Evolutionary conservation across 2,329 filamentous ascomycete species (phyloP).

Genomic region (Mycogone perniciosa): DNA sequence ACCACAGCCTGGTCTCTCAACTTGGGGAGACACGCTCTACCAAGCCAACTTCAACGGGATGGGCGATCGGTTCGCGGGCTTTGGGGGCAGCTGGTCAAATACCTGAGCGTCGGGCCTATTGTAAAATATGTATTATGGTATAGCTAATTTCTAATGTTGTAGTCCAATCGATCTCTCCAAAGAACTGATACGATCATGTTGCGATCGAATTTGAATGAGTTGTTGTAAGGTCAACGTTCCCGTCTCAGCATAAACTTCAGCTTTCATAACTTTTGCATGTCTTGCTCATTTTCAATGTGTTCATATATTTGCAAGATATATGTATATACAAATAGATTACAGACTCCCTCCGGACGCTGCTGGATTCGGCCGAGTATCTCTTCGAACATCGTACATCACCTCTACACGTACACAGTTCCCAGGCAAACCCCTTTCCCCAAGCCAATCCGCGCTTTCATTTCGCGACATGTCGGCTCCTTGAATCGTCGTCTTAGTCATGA

Average conservation of each 20-base stretch:
- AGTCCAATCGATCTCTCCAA: background rate
- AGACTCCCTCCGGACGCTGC: background rate
- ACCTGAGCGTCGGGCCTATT: too few relatives aligned
- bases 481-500: conserved; percentile 16
- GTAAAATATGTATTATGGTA: too few relatives aligned
- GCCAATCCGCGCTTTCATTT: conserved; percentile 10
- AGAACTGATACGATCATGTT: too few relatives aligned
- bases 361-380: conserved; percentile 13
- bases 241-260: too few relatives aligned
- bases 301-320: background rate
- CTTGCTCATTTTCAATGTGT: background rate
- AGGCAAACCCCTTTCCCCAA: conserved; percentile 9
- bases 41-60: conserved; percentile 17
- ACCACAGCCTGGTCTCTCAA: conserved; percentile 20
- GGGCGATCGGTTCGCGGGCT: conserved; percentile 20
- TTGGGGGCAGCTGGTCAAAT: background rate
- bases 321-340: too few relatives aligned
- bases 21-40: conserved; percentile 17
- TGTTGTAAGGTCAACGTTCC: too few relatives aligned
- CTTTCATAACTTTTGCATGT: background rate
- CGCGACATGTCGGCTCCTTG: conserved; percentile 1
- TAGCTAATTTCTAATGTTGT: background rate
- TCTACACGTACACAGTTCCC: conserved; percentile 13
- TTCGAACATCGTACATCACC: conserved; percentile 14
- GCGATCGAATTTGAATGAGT: too few relatives aligned